Percentiles rank a stretch among this genome's conserved stretches.
These are phyloP conservation scores for Fraxinus dipetala DNA, from an alignment of 305 asterid species.

Conservation along the genomic window DNA sequence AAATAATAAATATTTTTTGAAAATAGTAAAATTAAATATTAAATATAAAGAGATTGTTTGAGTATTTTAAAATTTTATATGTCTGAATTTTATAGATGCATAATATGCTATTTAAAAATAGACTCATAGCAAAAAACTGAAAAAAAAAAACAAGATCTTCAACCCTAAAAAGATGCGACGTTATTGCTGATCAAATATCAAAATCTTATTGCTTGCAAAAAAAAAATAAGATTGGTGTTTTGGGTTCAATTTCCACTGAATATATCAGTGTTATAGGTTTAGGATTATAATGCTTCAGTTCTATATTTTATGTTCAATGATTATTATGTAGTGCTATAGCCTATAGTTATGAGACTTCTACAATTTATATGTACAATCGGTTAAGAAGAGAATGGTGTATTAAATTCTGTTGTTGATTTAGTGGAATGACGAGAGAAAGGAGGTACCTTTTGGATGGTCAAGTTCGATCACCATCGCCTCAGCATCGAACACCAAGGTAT, in stretches of 20 bases:
- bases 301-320: background rate
- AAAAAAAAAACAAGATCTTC: conserved; percentile 1
- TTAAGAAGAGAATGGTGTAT: background rate
- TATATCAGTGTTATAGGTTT: conserved; percentile 12
- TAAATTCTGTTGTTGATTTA: conserved; percentile 13
- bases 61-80: too few species aligned
- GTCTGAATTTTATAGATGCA: too few species aligned
- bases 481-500: conserved; percentile 22
- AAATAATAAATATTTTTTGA: too few species aligned
- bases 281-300: background rate
- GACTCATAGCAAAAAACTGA: background rate
- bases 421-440: conserved; percentile 40
- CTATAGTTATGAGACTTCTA: background rate
- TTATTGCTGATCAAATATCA: background rate
- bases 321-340: conserved; percentile 1
- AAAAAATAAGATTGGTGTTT: background rate
- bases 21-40: too few species aligned
- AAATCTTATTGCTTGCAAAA: background rate
- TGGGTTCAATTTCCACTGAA: conserved; percentile 5
- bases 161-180: conserved; percentile 24
- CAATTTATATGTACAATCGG: conserved; percentile 19
- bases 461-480: conserved; percentile 34
- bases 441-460: conserved; percentile 29
- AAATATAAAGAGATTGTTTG: too few species aligned
- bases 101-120: too few species aligned